Base-by-base conservation (phyloP, 2,329 filamentous ascomycete genomes). In the Fusarium chlamydosporum region DNA sequence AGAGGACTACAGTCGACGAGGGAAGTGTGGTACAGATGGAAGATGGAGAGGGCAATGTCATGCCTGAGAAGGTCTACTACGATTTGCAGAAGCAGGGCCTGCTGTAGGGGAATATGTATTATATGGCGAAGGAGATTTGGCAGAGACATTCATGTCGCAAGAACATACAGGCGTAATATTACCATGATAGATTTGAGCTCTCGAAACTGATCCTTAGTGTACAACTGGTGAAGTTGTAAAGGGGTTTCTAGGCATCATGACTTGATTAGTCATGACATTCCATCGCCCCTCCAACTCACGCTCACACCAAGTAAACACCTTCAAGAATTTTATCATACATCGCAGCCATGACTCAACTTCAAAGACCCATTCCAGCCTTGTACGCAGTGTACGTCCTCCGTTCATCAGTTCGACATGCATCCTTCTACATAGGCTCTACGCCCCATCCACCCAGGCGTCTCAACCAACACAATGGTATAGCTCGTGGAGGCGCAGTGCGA, bases 1-100 rank as follows among this genome's bases (percentile, higher is more conserved):
- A 92, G 84, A 91, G 89, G 79, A 89, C 89, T 68, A 91, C 89
- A 77, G 84, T 91, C 1, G 89, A 91, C 66, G 91, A 92, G 43
- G 93, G 95, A 38, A 93, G 91, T 63, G 88, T 99, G 11, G 93
- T 98, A 50, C 94, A 99, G 84, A 99, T 99, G 96, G 96, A 99
- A 84, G 96, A 99, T 79, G 92, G 89, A 0, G 92, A 97, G 77
- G 96, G 96, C 46, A 98, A 99, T 75, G 96, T 99, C 59, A 99
- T 99, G 96, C 96, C 96, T 0, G 94, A 97, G 82, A 97, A 97
- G 85, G 95, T 99, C 56, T 99, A 97, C 79, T 90, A 94, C 71
- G 96, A 99, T 85, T 81, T 98, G 80, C 92, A 93, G 80, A 97
- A 96, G 82, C 93, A 97, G 78, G 95, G 95, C 34, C 84, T 97